Conservation (phyloP, 2,329 filamentous ascomycete genomes). For the Epichloe sp. region DNA sequence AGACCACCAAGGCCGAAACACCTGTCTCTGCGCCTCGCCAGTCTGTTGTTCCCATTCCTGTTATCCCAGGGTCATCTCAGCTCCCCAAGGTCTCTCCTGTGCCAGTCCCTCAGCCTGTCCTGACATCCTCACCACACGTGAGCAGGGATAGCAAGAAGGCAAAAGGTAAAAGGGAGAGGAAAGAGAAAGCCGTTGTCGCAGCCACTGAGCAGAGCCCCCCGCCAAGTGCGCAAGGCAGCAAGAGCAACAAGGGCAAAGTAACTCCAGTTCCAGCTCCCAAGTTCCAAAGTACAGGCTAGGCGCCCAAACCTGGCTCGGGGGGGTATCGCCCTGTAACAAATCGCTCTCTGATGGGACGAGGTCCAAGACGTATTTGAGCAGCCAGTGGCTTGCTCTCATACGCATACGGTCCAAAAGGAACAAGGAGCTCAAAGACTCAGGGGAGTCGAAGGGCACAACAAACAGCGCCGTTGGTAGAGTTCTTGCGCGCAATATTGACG, state of each 20-base stretch:
- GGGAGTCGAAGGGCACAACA: not conserved
- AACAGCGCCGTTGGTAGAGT: not conserved
- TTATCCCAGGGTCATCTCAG: conserved; percentile 19
- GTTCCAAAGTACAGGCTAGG: conserved; percentile 13
- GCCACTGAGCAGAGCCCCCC: conserved; percentile 10
- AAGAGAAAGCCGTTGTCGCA: conserved; percentile 10
- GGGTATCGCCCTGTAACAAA: not conserved
- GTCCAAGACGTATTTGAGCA: not conserved
- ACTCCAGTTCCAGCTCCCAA: conserved; percentile 16
- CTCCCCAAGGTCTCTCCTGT: conserved; percentile 14
- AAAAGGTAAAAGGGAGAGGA: conserved; percentile 19
- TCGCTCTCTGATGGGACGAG: not conserved
- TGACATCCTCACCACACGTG: conserved; percentile 10
- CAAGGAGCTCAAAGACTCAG: not conserved
- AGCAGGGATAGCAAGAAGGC: conserved; percentile 16
- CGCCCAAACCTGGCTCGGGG: not conserved
- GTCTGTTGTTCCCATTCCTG: conserved; percentile 21
- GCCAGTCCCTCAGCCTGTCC: conserved; percentile 9
- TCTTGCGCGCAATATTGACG: not conserved
- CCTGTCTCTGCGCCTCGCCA: conserved; percentile 17
- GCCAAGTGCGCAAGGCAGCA: conserved; percentile 9
- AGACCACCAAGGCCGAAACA: conserved; percentile 12
- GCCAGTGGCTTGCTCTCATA: not conserved
- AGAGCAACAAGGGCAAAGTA: conserved; percentile 8
- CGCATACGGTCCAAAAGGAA: not conserved